phyloP scores from a whole-genome alignment of 2,329 filamentous ascomycete genomes.

The Hypocreales sp. region DNA sequence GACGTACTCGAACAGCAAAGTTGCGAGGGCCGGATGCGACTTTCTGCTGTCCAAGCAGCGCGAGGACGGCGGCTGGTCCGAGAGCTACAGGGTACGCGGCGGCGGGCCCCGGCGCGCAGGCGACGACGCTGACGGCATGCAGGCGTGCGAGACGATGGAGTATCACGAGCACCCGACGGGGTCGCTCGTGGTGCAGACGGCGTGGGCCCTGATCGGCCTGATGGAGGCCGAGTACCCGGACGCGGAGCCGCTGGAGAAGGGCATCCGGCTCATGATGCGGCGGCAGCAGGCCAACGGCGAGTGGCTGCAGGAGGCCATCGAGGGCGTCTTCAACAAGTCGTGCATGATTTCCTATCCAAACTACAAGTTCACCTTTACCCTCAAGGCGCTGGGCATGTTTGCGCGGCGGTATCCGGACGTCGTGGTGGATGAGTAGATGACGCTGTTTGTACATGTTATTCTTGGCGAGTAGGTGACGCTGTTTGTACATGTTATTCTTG shows the following conservation, averaged over 20 bases:
- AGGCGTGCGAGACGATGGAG: conserved; percentile 61
- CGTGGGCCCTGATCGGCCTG: conserved; percentile 73
- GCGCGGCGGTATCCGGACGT: conserved; percentile 55
- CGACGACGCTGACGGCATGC: conserved; percentile 6
- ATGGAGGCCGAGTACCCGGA: conserved; percentile 75
- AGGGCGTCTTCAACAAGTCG: conserved; percentile 97
- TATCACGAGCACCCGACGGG: conserved; percentile 61
- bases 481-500: background rate
- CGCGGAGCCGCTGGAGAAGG: conserved; percentile 53
- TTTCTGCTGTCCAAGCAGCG: conserved; percentile 79
- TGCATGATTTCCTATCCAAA: conserved; percentile 99
- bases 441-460: no score
- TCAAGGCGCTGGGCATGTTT: conserved; percentile 90
- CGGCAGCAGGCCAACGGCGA: conserved; percentile 81
- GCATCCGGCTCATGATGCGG: conserved; percentile 66
- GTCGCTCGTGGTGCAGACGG: conserved; percentile 86
- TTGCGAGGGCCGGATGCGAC: conserved; percentile 61
- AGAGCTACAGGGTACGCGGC: conserved; percentile 58
- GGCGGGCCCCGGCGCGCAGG: background rate
- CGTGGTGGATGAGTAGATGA: conserved; percentile 20
- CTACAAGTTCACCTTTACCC: conserved; percentile 93
- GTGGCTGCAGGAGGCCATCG: conserved; percentile 90
- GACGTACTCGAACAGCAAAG: conserved; percentile 56
- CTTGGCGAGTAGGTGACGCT: no score
- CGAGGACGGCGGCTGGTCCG: conserved; percentile 88